These are phyloP conservation scores for Fusarium papillatum DNA, from an alignment of 2,329 filamentous ascomycete species.

Conservation along the genomic window DNA sequence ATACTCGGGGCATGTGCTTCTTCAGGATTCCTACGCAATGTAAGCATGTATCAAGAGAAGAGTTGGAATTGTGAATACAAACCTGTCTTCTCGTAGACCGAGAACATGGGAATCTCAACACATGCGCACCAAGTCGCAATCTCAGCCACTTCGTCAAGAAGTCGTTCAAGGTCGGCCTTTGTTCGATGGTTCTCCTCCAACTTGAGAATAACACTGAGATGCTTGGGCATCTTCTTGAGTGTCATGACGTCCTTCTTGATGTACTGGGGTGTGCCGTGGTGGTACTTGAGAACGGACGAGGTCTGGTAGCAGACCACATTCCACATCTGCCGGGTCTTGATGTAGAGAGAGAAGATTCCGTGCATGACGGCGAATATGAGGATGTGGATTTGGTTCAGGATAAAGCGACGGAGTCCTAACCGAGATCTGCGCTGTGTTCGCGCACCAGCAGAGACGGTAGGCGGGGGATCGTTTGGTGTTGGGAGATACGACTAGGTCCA, in stretches of 20 bases:
- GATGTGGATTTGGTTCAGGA: constrained; percentile 73
- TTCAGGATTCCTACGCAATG: constrained; percentile 81
- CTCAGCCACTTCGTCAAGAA: constrained; percentile 93
- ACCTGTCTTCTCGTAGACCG: constrained; percentile 95
- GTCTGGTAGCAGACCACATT: constrained; percentile 83
- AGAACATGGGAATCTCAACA: constrained; percentile 88
- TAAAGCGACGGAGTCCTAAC: constrained; percentile 72
- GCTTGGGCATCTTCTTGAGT: constrained; percentile 81
- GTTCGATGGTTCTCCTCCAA: constrained; percentile 78
- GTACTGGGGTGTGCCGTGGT: constrained; percentile 94
- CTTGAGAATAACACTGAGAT: constrained; percentile 89
- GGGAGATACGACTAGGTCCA: constrained; percentile 51
- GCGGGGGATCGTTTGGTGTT: constrained; percentile 49
- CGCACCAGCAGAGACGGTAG: constrained; percentile 31
- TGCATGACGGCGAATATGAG: constrained; percentile 80
- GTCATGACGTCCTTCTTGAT: constrained; percentile 88
- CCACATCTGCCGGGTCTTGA: constrained; percentile 85
- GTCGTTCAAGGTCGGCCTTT: constrained; percentile 81
- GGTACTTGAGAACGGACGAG: constrained; percentile 89
- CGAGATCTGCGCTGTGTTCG: constrained; percentile 52
- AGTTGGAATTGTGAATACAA: constrained; percentile 31
- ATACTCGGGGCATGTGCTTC: constrained; percentile 87
- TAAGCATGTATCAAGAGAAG: constrained; percentile 17
- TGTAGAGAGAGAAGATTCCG: constrained; percentile 88
- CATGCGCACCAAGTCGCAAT: constrained; percentile 94